Conservation (phyloP, 768 basidiomycete genomes). For the Lactifluus volemus region DNA sequence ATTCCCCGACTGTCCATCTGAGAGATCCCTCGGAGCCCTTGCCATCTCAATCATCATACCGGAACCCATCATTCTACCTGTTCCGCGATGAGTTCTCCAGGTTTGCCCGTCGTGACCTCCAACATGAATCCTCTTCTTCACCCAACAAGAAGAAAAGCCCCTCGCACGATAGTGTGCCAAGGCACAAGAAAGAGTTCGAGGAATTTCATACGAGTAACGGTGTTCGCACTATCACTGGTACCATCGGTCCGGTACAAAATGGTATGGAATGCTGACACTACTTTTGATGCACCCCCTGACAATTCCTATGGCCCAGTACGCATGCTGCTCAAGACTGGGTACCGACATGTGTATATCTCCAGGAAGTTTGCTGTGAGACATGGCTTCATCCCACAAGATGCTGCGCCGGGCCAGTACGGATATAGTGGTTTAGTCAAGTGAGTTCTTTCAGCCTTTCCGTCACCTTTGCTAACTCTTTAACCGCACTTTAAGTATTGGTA, state of each 20-base stretch:
- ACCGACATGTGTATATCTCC: constrained; percentile 92
- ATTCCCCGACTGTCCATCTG: constrained; percentile 50
- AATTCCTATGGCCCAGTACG: constrained; percentile 43
- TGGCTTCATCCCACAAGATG: constrained; percentile 81
- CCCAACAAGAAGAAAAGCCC: constrained; percentile 21
- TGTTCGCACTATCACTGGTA: constrained; percentile 85
- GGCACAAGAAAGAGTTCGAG: constrained; percentile 69
- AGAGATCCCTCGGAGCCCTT: constrained; percentile 52
- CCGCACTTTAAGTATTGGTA: constrained; percentile 46
- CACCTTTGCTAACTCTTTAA: background rate
- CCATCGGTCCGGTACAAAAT: constrained; percentile 82
- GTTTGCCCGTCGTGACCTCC: constrained; percentile 18
- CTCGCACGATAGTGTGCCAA: constrained; percentile 43
- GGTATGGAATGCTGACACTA: constrained; percentile 38
- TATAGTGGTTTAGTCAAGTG: constrained; percentile 78
- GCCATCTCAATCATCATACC: constrained; percentile 53
- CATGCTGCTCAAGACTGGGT: constrained; percentile 89
- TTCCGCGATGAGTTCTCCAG: constrained; percentile 34
- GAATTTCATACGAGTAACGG: constrained; percentile 88
- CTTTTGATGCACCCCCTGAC: background rate
- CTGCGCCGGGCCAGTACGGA: constrained; percentile 87
- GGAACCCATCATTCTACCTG: constrained; percentile 63
- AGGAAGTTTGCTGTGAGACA: constrained; percentile 84
- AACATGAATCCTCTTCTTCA: constrained; percentile 25
- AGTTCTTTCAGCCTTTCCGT: constrained; percentile 3